Evolutionary conservation across 2,329 filamentous ascomycete genomes (phyloP).

Genomic region (Paecilomyces variotii): DNA sequence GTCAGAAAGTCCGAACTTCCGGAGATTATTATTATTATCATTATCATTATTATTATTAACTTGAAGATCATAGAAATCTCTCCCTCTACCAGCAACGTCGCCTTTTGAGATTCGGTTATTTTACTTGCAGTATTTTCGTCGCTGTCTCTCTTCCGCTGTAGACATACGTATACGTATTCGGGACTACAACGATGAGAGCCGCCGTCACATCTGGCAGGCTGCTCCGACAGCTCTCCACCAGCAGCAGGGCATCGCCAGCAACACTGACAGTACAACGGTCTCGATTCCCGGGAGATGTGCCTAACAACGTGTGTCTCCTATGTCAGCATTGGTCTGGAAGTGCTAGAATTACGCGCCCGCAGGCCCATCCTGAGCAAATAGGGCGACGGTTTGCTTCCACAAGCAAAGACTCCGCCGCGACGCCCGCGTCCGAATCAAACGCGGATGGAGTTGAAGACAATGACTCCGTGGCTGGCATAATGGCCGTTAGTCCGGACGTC

Average conservation of each 20-base stretch:
- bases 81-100: not conserved
- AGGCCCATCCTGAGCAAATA: not conserved
- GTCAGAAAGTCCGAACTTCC: not conserved
- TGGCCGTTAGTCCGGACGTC: constrained; percentile 23
- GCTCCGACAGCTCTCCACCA: not conserved
- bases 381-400: not conserved
- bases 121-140: not conserved
- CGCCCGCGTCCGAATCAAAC: not conserved
- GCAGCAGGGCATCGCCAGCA: not conserved
- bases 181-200: not conserved
- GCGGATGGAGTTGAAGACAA: not conserved
- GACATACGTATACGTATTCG: too few species aligned
- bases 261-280: not conserved
- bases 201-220: not conserved
- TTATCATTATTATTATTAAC: not conserved
- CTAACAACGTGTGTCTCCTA: constrained; percentile 1
- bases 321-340: not conserved
- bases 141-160: too few species aligned
- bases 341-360: not conserved
- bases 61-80: not conserved
- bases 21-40: not conserved
- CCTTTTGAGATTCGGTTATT: not conserved
- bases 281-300: not conserved
- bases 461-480: not conserved
- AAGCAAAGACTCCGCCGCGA: not conserved